Evolutionary conservation across 257 asterid genomes (phyloP), one percentile per base, ranked within the genome.

Genomic region (Fraxinus pennsylvanica): DNA sequence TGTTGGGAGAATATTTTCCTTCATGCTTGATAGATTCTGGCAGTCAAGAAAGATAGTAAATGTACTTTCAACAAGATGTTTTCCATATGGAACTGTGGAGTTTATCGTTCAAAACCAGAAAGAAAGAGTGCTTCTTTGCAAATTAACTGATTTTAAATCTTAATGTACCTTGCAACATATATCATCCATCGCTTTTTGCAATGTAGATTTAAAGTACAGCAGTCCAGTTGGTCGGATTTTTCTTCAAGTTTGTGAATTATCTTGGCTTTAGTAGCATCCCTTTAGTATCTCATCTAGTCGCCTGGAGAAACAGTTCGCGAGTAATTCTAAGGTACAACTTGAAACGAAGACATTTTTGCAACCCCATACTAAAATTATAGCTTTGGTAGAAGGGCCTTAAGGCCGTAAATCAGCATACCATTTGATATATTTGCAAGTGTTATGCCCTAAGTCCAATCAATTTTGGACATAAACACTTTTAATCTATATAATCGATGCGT

Each of bases 331-430:
- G 74, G 79, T 75, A 33, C 83, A 76, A 38, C 14, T 79, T 17
- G 72, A 80, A 36, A 72, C 27, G 17, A 83, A 66, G 61, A 83
- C 43, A 14, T 83, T 83, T 32, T 29, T 87, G 76, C 83, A 52
- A 70, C 76, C 76, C 74, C 41, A 39, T 5, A 52, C 84, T 61
- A 86, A 82, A 63, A 54, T 93, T 59, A 85, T 91, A 0, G 96
- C 88, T 67, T 93, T 87, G 0, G 83, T 93, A 25, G 98, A 93
- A 79, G 98, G 98, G 81, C 98, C 98, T 71, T 93, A 93, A 70
- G 97, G 98, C 12, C 96, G 91, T 85, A 96, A 88, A 84, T 90
- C 92, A 0, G 86, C 98, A 27, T 91, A 93, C 80, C 94, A 93
- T 82, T 84, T 90, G 74, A 86, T 50, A 97, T 25, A 25, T 25